Evolutionary conservation across 805 yeast species (phyloP).

Genomic region (Pichia californica): DNA sequence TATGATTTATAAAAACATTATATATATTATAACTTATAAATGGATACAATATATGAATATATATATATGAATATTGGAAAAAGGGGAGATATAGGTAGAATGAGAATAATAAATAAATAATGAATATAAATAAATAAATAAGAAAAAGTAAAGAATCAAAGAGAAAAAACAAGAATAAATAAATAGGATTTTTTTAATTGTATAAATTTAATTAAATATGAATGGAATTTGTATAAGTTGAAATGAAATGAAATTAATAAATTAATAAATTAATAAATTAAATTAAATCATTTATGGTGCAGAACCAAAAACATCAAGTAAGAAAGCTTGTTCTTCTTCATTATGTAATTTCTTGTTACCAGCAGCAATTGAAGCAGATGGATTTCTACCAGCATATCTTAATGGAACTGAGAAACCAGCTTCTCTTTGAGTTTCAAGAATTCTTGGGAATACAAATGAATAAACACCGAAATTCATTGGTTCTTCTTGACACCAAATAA

Average conservation of each 20-base stretch:
- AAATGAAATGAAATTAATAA: neutral
- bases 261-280: neutral
- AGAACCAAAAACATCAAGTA: conserved; percentile 60
- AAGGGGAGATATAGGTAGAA: too few relatives aligned
- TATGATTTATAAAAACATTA: too few relatives aligned
- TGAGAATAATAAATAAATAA: too few relatives aligned
- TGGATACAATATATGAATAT: too few relatives aligned
- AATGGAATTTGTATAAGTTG: neutral
- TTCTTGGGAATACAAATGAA: conserved; percentile 76
- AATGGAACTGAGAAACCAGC: conserved; percentile 53
- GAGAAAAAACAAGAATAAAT: too few relatives aligned
- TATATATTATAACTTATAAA: too few relatives aligned
- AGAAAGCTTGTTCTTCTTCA: conserved; percentile 83
- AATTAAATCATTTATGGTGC: neutral
- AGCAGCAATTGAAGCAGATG: conserved; percentile 97
- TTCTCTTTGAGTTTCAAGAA: conserved; percentile 68
- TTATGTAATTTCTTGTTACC: conserved; percentile 86
- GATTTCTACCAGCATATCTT: conserved; percentile 96
- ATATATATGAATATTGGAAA: too few relatives aligned
- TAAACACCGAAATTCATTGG: conserved; percentile 96
- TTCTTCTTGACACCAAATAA: conserved; percentile 98
- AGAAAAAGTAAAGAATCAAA: neutral
- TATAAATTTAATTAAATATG: too few relatives aligned
- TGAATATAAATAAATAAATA: conserved; percentile 1
- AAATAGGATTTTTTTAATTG: too few relatives aligned